phyloP scores from a whole-genome alignment of 164 flowering plant species.

The Cinnamomum chago region DNA sequence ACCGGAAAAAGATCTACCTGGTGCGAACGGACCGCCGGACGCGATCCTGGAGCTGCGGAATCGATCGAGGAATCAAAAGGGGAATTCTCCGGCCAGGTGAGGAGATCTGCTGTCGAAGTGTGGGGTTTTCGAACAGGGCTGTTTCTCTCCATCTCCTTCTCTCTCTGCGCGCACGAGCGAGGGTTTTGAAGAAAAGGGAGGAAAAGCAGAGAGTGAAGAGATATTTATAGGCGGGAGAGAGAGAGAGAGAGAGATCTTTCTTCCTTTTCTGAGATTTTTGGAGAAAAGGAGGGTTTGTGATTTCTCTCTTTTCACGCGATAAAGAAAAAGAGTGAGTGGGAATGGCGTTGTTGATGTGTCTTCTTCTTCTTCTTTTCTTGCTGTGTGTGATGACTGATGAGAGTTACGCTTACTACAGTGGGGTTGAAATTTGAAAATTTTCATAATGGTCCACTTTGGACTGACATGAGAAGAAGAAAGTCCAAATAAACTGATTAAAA shows the following conservation, averaged over 20 bases:
- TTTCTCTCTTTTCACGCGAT: constrained; percentile 18
- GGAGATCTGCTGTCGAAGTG: constrained; percentile 94
- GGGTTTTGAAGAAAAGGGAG: background rate
- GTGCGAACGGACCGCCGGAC: constrained; percentile 50
- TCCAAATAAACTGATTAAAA: background rate
- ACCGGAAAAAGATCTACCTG: constrained; percentile 36
- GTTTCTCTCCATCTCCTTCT: constrained; percentile 49
- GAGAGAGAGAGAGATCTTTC: background rate
- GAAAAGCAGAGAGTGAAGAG: background rate
- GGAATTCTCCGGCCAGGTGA: constrained; percentile 78
- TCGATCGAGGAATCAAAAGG: constrained; percentile 30
- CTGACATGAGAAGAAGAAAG: background rate
- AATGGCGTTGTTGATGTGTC: background rate
- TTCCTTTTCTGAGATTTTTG: background rate
- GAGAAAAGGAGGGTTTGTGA: background rate
- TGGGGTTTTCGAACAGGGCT: constrained; percentile 91
- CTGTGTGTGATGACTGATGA: too few relatives aligned
- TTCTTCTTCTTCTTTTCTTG: background rate
- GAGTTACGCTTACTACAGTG: background rate
- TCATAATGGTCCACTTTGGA: background rate
- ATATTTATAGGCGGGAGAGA: background rate
- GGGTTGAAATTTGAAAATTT: background rate
- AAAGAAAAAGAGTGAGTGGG: background rate
- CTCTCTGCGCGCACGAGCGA: background rate
- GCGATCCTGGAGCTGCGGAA: constrained; percentile 31